phyloP scores from a whole-genome alignment of 176 grass and related monocot genomes.

The Carex littledalei region DNA sequence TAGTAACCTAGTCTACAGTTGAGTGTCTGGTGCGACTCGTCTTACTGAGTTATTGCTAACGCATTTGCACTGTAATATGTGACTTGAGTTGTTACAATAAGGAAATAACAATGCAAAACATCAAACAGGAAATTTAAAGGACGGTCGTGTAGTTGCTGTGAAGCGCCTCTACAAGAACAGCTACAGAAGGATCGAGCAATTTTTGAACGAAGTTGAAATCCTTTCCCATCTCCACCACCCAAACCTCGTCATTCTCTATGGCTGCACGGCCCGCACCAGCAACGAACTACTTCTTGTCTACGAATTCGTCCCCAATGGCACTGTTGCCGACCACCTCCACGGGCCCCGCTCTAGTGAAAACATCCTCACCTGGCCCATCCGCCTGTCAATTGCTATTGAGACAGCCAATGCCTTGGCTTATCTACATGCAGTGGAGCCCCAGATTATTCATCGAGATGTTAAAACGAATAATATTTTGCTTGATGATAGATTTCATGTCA shows the following conservation, averaged over 20 bases:
- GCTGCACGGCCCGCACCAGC: slow-evolving; percentile 64
- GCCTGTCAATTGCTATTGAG: slow-evolving; percentile 79
- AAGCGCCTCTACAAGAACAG: slow-evolving; percentile 80
- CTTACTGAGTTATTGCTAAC: not conserved
- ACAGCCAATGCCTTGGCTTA: slow-evolving; percentile 66
- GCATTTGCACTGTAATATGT: not conserved
- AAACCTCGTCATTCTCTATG: slow-evolving; percentile 77
- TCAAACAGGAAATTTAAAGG: slow-evolving; percentile 55
- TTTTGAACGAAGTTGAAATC: slow-evolving; percentile 79
- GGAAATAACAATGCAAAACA: not conserved
- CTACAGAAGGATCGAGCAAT: slow-evolving; percentile 61
- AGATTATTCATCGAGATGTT: slow-evolving; percentile 84
- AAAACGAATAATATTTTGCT: slow-evolving; percentile 90
- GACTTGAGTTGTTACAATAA: not conserved
- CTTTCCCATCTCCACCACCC: slow-evolving; percentile 58
- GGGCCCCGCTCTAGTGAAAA: slow-evolving; percentile 26
- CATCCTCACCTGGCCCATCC: slow-evolving; percentile 56
- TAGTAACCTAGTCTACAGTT: not conserved
- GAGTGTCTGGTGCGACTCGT: not conserved
- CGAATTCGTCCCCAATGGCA: slow-evolving; percentile 77
- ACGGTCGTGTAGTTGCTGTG: slow-evolving; percentile 75
- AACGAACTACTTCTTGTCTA: slow-evolving; percentile 73
- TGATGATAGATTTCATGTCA: slow-evolving; percentile 65
- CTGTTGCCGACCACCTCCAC: slow-evolving; percentile 87
- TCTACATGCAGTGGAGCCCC: slow-evolving; percentile 56